Conservation (phyloP, 257 asterid genomes). For the Solanum pennellii region DNA sequence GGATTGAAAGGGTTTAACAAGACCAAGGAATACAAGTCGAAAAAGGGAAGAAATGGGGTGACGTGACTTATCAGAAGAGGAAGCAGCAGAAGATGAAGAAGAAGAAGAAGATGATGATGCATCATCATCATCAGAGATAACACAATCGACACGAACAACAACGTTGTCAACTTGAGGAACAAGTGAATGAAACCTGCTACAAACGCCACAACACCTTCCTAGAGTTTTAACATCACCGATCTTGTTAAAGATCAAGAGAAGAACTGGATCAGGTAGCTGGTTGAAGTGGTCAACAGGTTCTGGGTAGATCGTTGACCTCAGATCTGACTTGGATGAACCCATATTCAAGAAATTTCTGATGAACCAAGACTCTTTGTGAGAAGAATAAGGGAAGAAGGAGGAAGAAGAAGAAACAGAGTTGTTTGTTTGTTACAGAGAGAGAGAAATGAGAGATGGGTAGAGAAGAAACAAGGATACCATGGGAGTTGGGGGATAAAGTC, state of each 20-base stretch:
- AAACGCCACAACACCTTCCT: conserved; percentile 81
- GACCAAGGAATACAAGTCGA: conserved; percentile 41
- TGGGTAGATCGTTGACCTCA: conserved; percentile 26
- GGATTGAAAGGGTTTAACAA: conserved; percentile 65
- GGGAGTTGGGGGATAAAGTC: not conserved
- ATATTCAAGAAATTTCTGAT: not conserved
- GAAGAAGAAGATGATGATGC: not conserved
- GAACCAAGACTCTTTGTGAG: not conserved
- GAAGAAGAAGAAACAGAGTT: not conserved
- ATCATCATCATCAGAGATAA: conserved; percentile 74
- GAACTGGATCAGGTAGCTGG: conserved; percentile 54
- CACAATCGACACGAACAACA: conserved; percentile 90
- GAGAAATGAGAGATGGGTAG: not conserved
- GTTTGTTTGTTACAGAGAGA: not conserved
- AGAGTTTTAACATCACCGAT: conserved; percentile 86
- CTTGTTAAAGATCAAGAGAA: conserved; percentile 66
- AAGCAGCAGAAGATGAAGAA: not conserved
- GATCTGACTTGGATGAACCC: conserved; percentile 49
- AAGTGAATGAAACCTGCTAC: conserved; percentile 55
- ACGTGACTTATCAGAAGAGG: conserved; percentile 42
- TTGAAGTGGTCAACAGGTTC: conserved; percentile 72
- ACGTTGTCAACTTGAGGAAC: conserved; percentile 82
- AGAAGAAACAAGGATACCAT: not conserved
- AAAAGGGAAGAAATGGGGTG: conserved; percentile 53
- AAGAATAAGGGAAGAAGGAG: not conserved